phyloP scores from a whole-genome alignment of 495 filamentous ascomycete genomes.

The Wilcoxina mikolae region DNA sequence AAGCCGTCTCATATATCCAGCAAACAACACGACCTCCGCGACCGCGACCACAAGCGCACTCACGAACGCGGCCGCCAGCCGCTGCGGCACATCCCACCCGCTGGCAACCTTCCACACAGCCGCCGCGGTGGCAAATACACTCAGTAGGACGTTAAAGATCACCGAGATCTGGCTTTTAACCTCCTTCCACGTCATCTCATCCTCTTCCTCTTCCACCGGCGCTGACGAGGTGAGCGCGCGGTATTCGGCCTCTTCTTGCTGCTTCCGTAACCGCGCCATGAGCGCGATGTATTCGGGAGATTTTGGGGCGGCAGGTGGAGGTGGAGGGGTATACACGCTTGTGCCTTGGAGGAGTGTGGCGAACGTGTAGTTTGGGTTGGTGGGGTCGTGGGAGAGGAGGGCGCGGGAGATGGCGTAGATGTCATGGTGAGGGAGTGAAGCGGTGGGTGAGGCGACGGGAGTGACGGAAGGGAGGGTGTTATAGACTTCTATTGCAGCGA shows the following conservation, averaged over 20 bases:
- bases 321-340: background rate
- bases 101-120: conserved; percentile 59
- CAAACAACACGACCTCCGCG: conserved; percentile 79
- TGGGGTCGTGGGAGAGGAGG: background rate
- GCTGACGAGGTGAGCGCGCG: conserved; percentile 51
- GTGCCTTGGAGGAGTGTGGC: background rate
- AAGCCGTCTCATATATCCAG: conserved; percentile 66
- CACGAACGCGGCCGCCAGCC: conserved; percentile 54
- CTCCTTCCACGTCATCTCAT: conserved; percentile 44
- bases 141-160: conserved; percentile 59
- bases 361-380: background rate
- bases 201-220: conserved; percentile 32
- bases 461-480: background rate
- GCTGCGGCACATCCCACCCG: conserved; percentile 52
- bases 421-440: background rate
- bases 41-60: conserved; percentile 59
- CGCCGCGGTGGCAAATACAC: conserved; percentile 51
- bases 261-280: conserved; percentile 68
- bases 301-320: conserved; percentile 34
- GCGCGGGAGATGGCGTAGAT: background rate
- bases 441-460: background rate
- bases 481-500: background rate
- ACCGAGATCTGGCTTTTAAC: conserved; percentile 61
- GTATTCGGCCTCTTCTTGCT: conserved; percentile 68
- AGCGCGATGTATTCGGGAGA: conserved; percentile 73